Conservation (phyloP, 2,329 filamentous ascomycete species). For the Venturia effusa region DNA sequence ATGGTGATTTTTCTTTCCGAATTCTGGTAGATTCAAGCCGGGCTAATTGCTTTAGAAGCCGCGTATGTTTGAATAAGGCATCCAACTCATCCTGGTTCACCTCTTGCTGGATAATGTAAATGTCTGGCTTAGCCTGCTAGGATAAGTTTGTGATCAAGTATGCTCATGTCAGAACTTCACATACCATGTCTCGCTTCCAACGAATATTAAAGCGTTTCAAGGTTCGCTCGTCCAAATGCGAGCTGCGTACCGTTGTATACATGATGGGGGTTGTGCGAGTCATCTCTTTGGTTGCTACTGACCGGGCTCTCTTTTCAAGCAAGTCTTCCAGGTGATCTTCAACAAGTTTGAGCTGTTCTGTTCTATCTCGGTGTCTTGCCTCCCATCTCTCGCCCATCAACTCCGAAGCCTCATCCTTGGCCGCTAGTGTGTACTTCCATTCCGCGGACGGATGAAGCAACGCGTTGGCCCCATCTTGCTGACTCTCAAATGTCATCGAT, state of each 20-base stretch:
- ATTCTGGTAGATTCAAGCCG: conserved; percentile 15
- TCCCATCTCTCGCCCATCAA: background rate
- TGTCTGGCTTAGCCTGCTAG: conserved; percentile 30
- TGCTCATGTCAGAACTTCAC: conserved; percentile 15
- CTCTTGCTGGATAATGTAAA: conserved; percentile 38
- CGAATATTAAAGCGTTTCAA: conserved; percentile 36
- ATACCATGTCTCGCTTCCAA: conserved; percentile 36
- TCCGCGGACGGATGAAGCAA: too few relatives aligned
- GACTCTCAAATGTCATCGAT: too few relatives aligned
- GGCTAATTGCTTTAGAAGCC: conserved; percentile 24
- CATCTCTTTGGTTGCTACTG: too few relatives aligned
- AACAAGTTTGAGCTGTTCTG: background rate
- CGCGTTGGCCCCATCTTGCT: too few relatives aligned
- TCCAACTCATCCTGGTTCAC: conserved; percentile 38
- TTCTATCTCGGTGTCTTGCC: background rate
- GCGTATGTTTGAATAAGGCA: conserved; percentile 39
- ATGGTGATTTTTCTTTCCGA: background rate
- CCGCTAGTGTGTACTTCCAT: too few relatives aligned
- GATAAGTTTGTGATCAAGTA: background rate
- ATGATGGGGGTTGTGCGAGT: background rate
- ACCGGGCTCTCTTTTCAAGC: background rate
- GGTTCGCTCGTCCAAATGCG: conserved; percentile 33
- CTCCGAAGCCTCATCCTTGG: too few relatives aligned
- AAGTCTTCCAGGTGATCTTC: background rate
- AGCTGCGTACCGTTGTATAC: background rate